Evolutionary conservation across 2,329 filamentous ascomycete genomes (phyloP), one percentile per base, ranked within the genome.

Genomic region (Alternaria novae-zelandiae): DNA sequence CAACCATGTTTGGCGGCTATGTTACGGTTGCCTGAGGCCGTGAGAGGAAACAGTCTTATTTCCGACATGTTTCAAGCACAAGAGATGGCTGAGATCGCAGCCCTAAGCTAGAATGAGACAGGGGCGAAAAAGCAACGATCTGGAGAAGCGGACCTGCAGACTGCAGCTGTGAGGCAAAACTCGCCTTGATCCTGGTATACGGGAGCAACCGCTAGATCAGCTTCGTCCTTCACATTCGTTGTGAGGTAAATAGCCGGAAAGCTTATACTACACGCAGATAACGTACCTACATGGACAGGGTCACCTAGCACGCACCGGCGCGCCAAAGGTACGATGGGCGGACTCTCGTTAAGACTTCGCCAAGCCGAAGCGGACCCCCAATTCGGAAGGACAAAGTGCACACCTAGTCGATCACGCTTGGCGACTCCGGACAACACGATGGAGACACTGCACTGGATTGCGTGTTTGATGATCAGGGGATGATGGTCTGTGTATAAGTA

Each of bases 401-500:
- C 57, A 60, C 57, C 36, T 55, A 51, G 61, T 60, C 51, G 50
- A 63, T 59, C 30, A 47, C 23, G 41, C 49, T 59, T 59, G 62
- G 57, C 54, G 45, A 53, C 32, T 46, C 25, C 59, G 28, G 15
- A 43, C 44, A 44, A 58, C 59, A 44, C 55, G 47, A 58, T 55
- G 25, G 56, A 54, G 55, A 55, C 59, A 49, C 65, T 57, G 47
- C 53, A 17, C 32, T 54, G 46, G 51, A 54, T 25, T 20, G 46
- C 55, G 25, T 51, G 5, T 55, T 25, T 17, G 26, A 47, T 46
- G 56, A 47, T 41, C 12, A 45, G 23, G 26, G 25, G 43, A 54
- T 32, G 43, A 8, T 25, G 26, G 36, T 41, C n/a, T 43, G 17
- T 32, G 41, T 67, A 67, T 67, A 67, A 67, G 62, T 63, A 65